Percentiles rank a stretch among this genome's conserved stretches.
Evolutionary conservation across 345 rosid species (phyloP).

Genomic region (Sonneratia alba): DNA sequence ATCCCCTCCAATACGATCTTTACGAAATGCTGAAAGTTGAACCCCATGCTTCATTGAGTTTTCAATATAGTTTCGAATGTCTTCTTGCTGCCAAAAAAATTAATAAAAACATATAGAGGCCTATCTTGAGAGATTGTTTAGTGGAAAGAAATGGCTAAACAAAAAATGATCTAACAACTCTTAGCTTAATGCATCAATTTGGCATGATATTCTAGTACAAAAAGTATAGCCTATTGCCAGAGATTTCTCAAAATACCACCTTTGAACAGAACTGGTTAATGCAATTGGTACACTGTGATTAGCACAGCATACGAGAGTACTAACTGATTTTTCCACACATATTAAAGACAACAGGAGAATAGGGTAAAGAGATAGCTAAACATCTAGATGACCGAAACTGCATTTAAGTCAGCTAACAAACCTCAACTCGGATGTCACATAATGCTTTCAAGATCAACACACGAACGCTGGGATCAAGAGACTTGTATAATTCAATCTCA

Average conservation of each 20-base stretch:
- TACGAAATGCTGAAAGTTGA: conserved; percentile 74
- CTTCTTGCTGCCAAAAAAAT: conserved; percentile 69
- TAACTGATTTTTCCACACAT: neutral
- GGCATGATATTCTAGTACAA: neutral
- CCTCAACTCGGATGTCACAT: conserved; percentile 99
- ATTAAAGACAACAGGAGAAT: neutral
- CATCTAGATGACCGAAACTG: neutral
- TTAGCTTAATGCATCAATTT: neutral
- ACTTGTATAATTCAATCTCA: conserved; percentile 72
- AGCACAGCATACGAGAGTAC: neutral
- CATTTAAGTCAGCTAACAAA: conserved; percentile 13
- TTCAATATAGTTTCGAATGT: conserved; percentile 82
- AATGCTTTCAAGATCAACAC: conserved; percentile 93
- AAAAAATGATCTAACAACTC: neutral
- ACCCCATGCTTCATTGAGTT: conserved; percentile 76
- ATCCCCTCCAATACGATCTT: conserved; percentile 94
- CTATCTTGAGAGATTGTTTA: neutral
- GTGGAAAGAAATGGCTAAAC: neutral
- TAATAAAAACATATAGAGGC: conserved; percentile 11
- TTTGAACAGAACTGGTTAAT: neutral
- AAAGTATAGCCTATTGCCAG: neutral
- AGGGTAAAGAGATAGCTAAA: neutral
- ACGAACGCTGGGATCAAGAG: conserved; percentile 90
- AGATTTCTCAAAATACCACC: neutral
- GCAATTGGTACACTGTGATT: neutral